Conservation (phyloP, 768 basidiomycete species). For the Suillus spraguei region DNA sequence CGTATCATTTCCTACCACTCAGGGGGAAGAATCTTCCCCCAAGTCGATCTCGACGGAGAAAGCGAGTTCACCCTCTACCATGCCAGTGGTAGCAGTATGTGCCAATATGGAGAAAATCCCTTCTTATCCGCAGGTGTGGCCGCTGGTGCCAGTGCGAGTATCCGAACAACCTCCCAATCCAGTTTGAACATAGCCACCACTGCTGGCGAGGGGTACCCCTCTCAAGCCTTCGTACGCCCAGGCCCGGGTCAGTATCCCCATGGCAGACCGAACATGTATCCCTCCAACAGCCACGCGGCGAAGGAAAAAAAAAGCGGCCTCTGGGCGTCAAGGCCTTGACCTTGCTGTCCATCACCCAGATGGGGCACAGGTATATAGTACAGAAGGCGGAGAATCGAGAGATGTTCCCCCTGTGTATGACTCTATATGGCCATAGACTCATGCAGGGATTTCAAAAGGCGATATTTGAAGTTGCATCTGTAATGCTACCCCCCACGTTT, state of each 20-base stretch:
- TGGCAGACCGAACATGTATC: conserved; percentile 11
- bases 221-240: conserved; percentile 1
- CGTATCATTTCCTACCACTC: conserved; percentile 34
- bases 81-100: conserved; percentile 20
- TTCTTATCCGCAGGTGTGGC: not conserved
- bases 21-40: conserved; percentile 28
- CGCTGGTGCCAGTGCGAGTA: not conserved
- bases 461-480: too few species aligned
- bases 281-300: not conserved
- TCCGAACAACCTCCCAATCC: not conserved
- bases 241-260: not conserved
- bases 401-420: not conserved
- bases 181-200: conserved; percentile 13
- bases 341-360: not conserved
- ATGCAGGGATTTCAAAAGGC: not conserved
- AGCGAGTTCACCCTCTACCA: conserved; percentile 25
- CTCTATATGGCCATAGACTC: not conserved
- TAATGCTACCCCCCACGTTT: too few species aligned
- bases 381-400: not conserved
- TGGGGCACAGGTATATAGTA: not conserved
- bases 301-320: not conserved
- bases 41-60: conserved; percentile 31
- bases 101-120: conserved; percentile 20
- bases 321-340: not conserved
- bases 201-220: conserved; percentile 14